These are phyloP conservation scores for Blumeria graminis DNA, from an alignment of 2,329 filamentous ascomycete species.

Conservation along the genomic window DNA sequence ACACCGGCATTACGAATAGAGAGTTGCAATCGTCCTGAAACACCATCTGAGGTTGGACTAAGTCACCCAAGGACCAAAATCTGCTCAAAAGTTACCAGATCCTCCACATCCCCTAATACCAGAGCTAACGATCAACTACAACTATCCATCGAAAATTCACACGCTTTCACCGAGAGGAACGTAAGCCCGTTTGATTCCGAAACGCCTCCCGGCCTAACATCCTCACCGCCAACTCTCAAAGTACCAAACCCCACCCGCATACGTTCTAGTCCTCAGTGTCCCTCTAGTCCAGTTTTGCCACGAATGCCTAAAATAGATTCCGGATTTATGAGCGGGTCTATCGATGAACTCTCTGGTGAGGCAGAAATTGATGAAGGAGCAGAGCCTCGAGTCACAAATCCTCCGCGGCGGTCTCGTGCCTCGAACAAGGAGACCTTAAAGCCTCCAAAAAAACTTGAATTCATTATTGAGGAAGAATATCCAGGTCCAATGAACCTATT, in stretches of 20 bases:
- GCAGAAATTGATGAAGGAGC: not conserved
- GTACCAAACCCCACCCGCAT: conserved; percentile 35
- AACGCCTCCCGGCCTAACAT: conserved; percentile 64
- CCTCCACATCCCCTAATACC: no score
- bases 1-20: conserved; percentile 25
- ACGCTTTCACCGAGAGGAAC: conserved; percentile 23
- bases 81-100: no score
- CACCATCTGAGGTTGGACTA: no score
- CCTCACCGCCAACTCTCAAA: conserved; percentile 64
- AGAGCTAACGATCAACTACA: conserved; percentile 14
- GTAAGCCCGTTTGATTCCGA: conserved; percentile 23
- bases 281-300: conserved; percentile 35
- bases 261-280: conserved; percentile 58
- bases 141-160: conserved; percentile 20
- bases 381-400: not conserved
- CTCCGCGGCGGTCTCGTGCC: not conserved
- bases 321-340: conserved; percentile 61
- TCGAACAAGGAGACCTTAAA: not conserved
- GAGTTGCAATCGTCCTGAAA: no score
- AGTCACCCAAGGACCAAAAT: no score
- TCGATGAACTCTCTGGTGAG: conserved; percentile 24
- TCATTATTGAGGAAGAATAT: conserved; percentile 14
- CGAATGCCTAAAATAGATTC: conserved; percentile 39
- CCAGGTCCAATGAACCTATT: conserved; percentile 20
- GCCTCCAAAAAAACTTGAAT: conserved; percentile 7